Base-by-base conservation (phyloP, 306 rosid genomes). In the Prunus dulcis region DNA sequence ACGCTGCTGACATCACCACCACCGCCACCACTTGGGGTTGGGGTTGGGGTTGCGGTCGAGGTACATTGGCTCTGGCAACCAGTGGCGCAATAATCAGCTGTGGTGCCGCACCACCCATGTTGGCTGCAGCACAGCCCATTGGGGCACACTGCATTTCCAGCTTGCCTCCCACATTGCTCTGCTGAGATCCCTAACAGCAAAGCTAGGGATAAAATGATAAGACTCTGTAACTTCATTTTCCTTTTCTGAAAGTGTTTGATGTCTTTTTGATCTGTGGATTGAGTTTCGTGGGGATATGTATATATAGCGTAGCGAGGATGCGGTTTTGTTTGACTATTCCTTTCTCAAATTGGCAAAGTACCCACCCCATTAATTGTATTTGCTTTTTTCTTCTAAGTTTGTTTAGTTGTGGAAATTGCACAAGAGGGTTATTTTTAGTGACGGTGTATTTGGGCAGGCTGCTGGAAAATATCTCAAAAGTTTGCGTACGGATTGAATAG, bases 61-160 rank as follows among this genome's bases (percentile, higher is more conserved):
- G 64, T 25, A 45, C 82, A 79, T 9, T 79, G 78, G 78, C 82
- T 79, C 8, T 79, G 83, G 56, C 79, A 79, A 15, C 14, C 45
- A 0, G 9, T 3, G 2, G 53, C 11, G 11, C 83, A 79, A 62
- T 72, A 72, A 0, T 43, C 18, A 2, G 47, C 0, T 8, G 79
- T 72, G 67, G 13, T 15, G 51, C 85, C 85, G 41, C 85, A 82
- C 78, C 78, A 82, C 57, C 85, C 85, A 15, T 2, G 3, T 14
- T 58, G 12, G 70, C 79, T 76, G 27, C 85, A 82, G 18, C 85
- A 81, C 57, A 55, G 47, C 11, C 72, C 30, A 41, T 67, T 67
- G 0, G 74, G 79, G 23, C 84, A 74, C 53, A 19, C 4, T 2
- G 58, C 76, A 6, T 72, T 76, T 17, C 86, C 60, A 1, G 76